Percentiles rank a stretch among this genome's conserved stretches.
phyloP scores from a whole-genome alignment of 371 early-diverging fungal genomes.

The Mortierella sp. region DNA sequence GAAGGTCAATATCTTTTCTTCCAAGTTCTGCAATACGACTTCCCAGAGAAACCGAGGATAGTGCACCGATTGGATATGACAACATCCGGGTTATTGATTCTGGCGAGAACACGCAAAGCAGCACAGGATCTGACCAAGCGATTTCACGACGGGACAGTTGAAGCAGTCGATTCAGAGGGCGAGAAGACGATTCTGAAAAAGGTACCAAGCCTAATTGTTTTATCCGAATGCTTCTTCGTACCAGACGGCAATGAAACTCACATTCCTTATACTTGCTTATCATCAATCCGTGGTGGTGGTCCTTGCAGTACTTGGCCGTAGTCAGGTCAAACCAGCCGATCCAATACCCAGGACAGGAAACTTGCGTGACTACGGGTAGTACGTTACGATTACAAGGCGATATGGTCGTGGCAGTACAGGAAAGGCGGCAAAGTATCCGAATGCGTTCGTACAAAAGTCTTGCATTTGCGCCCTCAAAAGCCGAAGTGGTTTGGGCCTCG shows the following conservation, averaged over 20 bases:
- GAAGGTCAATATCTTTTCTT: neutral
- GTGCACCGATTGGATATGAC: slow-evolving; percentile 44
- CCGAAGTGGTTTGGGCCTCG: slow-evolving; percentile 15
- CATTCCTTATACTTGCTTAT: neutral
- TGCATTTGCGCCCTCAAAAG: too few species aligned
- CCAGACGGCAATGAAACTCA: too few species aligned
- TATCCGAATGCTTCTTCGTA: too few species aligned
- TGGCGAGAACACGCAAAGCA: slow-evolving; percentile 39
- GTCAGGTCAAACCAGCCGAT: slow-evolving; percentile 20
- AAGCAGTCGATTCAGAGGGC: too few species aligned
- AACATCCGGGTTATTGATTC: slow-evolving; percentile 35
- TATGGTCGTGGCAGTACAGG: slow-evolving; percentile 14
- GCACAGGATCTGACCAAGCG: slow-evolving; percentile 34
- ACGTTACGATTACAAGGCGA: slow-evolving; percentile 3
- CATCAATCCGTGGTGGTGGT: too few species aligned
- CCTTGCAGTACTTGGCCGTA: slow-evolving; percentile 23
- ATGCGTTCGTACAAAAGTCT: neutral
- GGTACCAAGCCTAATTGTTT: neutral
- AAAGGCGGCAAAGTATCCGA: slow-evolving; percentile 15
- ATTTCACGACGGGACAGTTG: slow-evolving; percentile 24
- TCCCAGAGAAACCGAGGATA: slow-evolving; percentile 24
- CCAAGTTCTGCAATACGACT: slow-evolving; percentile 20
- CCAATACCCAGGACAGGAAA: neutral
- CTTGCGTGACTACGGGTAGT: neutral
- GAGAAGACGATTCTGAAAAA: slow-evolving; percentile 13